These are phyloP conservation scores for Blastomyces percursus DNA, from an alignment of 2,329 filamentous ascomycete species.

Conservation along the genomic window DNA sequence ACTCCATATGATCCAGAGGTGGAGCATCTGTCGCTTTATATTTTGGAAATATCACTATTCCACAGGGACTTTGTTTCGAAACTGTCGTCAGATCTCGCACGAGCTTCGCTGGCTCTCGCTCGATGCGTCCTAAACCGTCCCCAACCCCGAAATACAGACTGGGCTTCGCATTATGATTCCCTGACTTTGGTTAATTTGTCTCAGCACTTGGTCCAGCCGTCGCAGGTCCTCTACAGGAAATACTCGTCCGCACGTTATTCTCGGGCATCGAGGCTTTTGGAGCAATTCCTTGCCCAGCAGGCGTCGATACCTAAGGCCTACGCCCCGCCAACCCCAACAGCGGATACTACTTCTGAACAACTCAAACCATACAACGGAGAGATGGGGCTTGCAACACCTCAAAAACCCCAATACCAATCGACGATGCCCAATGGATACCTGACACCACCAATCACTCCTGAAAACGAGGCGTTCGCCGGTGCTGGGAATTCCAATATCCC, in stretches of 20 bases:
- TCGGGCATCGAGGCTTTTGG: slow-evolving; percentile 52
- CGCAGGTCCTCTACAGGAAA: slow-evolving; percentile 56
- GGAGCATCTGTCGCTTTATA: slow-evolving; percentile 88
- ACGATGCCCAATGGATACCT: slow-evolving; percentile 34
- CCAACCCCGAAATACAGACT: slow-evolving; percentile 64
- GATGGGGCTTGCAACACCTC: slow-evolving; percentile 34
- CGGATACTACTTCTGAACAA: slow-evolving; percentile 27
- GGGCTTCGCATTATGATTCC: slow-evolving; percentile 49
- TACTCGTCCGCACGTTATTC: slow-evolving; percentile 57
- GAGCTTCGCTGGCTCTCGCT: slow-evolving; percentile 74
- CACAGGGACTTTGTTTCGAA: slow-evolving; percentile 95
- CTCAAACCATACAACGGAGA: slow-evolving; percentile 31
- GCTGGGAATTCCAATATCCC: slow-evolving; percentile 25
- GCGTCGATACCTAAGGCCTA: slow-evolving; percentile 42
- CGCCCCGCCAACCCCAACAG: slow-evolving; percentile 32
- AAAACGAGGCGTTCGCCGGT: slow-evolving; percentile 33
- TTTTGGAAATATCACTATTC: slow-evolving; percentile 89
- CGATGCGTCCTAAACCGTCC: slow-evolving; percentile 73
- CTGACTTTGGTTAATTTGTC: slow-evolving; percentile 49
- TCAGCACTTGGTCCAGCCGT: slow-evolving; percentile 56
- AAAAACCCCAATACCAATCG: slow-evolving; percentile 28
- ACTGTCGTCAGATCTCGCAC: slow-evolving; percentile 79
- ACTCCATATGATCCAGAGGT: slow-evolving; percentile 67
- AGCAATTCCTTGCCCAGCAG: slow-evolving; percentile 56
- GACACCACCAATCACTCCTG: slow-evolving; percentile 39